phyloP scores from a whole-genome alignment of 805 yeast genomes.

The Saccharomycopsis fodiens region DNA sequence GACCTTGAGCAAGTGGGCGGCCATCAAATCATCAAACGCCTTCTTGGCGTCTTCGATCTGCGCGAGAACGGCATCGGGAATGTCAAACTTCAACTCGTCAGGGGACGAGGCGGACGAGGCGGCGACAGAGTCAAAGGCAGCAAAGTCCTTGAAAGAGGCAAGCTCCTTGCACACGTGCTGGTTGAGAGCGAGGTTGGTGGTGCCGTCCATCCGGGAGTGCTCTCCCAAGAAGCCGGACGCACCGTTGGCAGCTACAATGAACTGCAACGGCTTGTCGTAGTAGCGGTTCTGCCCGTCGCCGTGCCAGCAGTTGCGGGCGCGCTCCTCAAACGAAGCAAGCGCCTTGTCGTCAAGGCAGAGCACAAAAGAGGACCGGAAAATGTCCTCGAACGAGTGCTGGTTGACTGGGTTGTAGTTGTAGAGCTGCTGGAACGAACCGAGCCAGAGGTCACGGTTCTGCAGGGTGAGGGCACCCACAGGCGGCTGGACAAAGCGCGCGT shows the following conservation, averaged over 20 bases:
- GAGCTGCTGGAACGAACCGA: slow-evolving; percentile 49
- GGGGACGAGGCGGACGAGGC: slow-evolving; percentile 16
- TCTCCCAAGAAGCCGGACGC: slow-evolving; percentile 91
- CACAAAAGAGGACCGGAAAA: slow-evolving; percentile 73
- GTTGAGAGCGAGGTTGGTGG: slow-evolving; percentile 85
- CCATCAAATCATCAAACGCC: slow-evolving; percentile 46
- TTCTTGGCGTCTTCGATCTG: slow-evolving; percentile 49
- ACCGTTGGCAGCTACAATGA: slow-evolving; percentile 74
- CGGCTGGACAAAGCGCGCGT: slow-evolving; percentile 20
- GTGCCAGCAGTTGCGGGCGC: slow-evolving; percentile 84
- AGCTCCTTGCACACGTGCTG: slow-evolving; percentile 61
- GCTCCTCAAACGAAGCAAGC: slow-evolving; percentile 76
- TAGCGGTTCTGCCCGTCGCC: slow-evolving; percentile 90
- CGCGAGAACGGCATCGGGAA: slow-evolving; percentile 42
- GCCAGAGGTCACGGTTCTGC: slow-evolving; percentile 81
- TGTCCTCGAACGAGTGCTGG: slow-evolving; percentile 50
- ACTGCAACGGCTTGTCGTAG: slow-evolving; percentile 87
- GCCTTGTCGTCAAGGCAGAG: slow-evolving; percentile 65
- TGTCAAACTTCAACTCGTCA: slow-evolving; percentile 44
- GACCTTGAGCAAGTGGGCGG: slow-evolving; percentile 64
- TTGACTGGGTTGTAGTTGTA: slow-evolving; percentile 51
- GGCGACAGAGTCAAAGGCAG: slow-evolving; percentile 20
- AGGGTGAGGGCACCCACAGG: slow-evolving; percentile 78
- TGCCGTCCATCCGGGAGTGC: slow-evolving; percentile 97
- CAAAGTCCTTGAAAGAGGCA: slow-evolving; percentile 34